A percentile compares a stretch with the other conserved stretches of the same genome.
These are phyloP conservation scores for Tetrapisispora fleetii DNA, from an alignment of 805 yeast species.

Conservation along the genomic window DNA sequence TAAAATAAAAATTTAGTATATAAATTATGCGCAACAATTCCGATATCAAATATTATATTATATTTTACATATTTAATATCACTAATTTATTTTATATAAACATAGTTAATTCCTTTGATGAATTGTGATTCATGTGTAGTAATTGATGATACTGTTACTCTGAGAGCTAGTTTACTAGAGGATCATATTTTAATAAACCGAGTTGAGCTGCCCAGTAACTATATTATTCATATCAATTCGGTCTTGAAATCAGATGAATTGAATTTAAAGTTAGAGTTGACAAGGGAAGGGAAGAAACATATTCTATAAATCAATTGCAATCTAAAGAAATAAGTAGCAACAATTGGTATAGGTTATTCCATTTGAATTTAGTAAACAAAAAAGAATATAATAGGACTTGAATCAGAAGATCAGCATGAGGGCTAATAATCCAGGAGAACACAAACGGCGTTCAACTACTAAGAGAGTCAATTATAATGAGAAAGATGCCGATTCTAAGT, in stretches of 20 bases:
- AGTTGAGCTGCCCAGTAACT: background rate
- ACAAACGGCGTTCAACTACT: constrained; percentile 14
- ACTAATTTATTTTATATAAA: too few species aligned
- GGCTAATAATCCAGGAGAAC: background rate
- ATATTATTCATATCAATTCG: too few species aligned
- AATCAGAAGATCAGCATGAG: background rate
- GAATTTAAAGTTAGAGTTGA: background rate
- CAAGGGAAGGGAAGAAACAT: background rate
- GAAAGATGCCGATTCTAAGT: constrained; percentile 20
- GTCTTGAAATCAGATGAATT: background rate
- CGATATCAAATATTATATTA: too few species aligned
- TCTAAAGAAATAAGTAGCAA: background rate
- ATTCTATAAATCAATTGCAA: background rate
- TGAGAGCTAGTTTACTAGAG: too few species aligned
- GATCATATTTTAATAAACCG: background rate
- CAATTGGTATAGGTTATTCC: background rate
- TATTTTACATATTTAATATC: too few species aligned
- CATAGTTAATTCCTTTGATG: too few species aligned
- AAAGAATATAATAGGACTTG: too few species aligned
- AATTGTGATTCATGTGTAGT: too few species aligned
- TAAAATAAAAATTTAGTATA: too few species aligned
- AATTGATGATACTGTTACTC: too few species aligned
- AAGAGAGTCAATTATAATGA: constrained; percentile 23
- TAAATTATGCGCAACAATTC: too few species aligned
- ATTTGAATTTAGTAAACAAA: too few species aligned